A percentile compares a stretch with the other conserved stretches of the same genome.
Evolutionary conservation across 2,329 filamentous ascomycete genomes (phyloP).

Genomic region (Pleurostoma richardsiae): DNA sequence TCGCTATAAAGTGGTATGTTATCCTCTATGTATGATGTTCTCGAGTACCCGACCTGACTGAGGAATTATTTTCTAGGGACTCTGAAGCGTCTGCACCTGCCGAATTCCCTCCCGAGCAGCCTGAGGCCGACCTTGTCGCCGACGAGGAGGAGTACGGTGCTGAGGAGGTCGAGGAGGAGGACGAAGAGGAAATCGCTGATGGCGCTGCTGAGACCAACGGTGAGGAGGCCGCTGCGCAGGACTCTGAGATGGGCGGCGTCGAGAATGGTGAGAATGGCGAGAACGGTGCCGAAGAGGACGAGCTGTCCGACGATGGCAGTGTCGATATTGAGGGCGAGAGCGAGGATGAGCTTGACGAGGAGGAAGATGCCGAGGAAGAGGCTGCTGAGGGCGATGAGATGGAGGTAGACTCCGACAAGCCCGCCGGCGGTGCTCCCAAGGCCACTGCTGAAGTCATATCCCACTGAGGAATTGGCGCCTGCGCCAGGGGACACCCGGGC

Average conservation of each 20-base stretch:
- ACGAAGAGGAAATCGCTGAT: conserved; percentile 50
- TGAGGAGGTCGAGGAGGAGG: conserved; percentile 75
- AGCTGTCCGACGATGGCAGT: conserved; percentile 31
- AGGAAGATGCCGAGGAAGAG: conserved; percentile 21
- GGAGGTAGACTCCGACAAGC: conserved; percentile 27
- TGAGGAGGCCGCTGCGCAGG: conserved; percentile 17
- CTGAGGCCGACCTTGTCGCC: conserved; percentile 80
- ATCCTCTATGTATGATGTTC: not conserved
- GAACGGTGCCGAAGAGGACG: conserved; percentile 24
- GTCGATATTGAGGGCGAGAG: conserved; percentile 32
- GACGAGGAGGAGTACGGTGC: conserved; percentile 90
- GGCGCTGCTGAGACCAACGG: conserved; percentile 34
- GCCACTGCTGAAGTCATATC: conserved; percentile 16
- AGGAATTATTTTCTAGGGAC: conserved; percentile 57
- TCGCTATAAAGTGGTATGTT: conserved; percentile 94
- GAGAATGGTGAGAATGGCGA: conserved; percentile 15
- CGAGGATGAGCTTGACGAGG: conserved; percentile 29
- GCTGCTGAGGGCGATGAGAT: conserved; percentile 23
- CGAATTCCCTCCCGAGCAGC: conserved; percentile 95
- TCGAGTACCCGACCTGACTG: too few species aligned
- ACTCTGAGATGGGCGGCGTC: conserved; percentile 25
- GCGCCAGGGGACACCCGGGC: too few species aligned
- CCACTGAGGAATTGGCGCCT: conserved; percentile 9
- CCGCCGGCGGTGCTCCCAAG: conserved; percentile 5
- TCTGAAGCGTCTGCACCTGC: conserved; percentile 94